Conservation (phyloP, 2,329 filamentous ascomycete genomes). For the Sporothrix pseudoabietina region DNA sequence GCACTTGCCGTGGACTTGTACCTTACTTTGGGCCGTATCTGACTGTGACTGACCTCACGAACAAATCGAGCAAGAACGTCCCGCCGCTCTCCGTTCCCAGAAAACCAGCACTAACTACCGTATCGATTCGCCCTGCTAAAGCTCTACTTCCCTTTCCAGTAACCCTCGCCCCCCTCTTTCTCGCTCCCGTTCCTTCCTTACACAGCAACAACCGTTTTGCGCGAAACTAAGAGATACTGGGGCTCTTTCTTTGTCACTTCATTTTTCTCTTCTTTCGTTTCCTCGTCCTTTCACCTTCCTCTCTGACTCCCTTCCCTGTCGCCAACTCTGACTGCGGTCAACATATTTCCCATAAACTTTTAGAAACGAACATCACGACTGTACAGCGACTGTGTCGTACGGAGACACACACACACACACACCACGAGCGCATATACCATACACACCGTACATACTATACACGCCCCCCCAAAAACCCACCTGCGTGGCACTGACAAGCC, state of each 20-base stretch:
- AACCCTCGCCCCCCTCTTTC: conserved; percentile 27
- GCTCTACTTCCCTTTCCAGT: conserved; percentile 30
- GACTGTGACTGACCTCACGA: conserved; percentile 4
- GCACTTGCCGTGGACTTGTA: neutral
- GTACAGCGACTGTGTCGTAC: conserved; percentile 17
- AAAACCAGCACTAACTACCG: neutral
- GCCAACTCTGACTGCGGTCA: conserved; percentile 14
- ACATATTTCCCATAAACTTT: neutral
- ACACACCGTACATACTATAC: neutral
- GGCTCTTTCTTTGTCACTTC: neutral
- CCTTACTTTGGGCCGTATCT: conserved; percentile 10
- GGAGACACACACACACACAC: neutral
- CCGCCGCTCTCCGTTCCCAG: conserved; percentile 7
- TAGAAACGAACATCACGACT: conserved; percentile 3
- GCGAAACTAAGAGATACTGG: neutral
- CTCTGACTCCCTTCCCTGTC: conserved; percentile 12
- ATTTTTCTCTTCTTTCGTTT: neutral
- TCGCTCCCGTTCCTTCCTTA: conserved; percentile 7
- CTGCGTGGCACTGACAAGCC: conserved; percentile 17
- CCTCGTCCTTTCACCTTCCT: neutral
- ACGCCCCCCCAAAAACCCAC: neutral
- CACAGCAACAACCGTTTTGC: conserved; percentile 18
- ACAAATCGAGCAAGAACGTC: neutral
- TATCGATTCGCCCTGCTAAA: conserved; percentile 6
- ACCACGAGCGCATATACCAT: conserved; percentile 10